Base-by-base conservation (phyloP, 768 basidiomycete species). In the Neoboletus magnificus region DNA sequence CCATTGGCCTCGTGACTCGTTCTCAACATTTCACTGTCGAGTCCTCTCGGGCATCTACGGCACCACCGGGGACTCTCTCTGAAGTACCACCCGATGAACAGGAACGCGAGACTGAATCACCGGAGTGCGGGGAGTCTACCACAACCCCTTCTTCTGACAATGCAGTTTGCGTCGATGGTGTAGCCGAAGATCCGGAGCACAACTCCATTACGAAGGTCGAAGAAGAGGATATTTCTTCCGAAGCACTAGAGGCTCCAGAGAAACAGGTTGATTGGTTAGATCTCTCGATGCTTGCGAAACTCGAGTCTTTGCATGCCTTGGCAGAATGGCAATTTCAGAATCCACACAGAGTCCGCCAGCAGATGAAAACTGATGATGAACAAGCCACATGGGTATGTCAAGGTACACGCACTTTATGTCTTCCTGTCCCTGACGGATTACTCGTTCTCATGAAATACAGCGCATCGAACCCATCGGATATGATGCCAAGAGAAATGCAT, bases 261-360 rank as follows among this genome's bases (percentile, higher is more conserved):
- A 77, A 79, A 60, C 76, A 81, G 37, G 77, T 77, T 53, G 79
- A 89, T 64, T 93, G 91, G 90, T 74, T 82, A 42, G 78, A 86
- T 42, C 80, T 93, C 27, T 77, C 84, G 2, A 84, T 89, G 79
- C 76, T 85, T 39, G 72, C 73, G 33, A 91, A 91, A 71, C 80
- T 94, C 41, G 86, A 91, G 56, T 83, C 87, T 4, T 73, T 93
- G 63, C 82, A 91, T 61, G 74, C 81, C 16, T 73, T 93, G 47
- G 80, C 79, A 29, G 92, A 94, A 71, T 94, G 92, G 92, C 89
- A 91, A 63, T 92, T 93, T 59, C 85, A 91, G 56, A 89, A 90
- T 64, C 82, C 89, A 5, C 77, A 78, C 50, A 79, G 87, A 52
- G 63, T 93, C 22, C 78, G 90, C 55, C 77, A 76, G 42, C 71